Conservation (phyloP, 2,329 filamentous ascomycete species). For the Escovopsis sp. region DNA sequence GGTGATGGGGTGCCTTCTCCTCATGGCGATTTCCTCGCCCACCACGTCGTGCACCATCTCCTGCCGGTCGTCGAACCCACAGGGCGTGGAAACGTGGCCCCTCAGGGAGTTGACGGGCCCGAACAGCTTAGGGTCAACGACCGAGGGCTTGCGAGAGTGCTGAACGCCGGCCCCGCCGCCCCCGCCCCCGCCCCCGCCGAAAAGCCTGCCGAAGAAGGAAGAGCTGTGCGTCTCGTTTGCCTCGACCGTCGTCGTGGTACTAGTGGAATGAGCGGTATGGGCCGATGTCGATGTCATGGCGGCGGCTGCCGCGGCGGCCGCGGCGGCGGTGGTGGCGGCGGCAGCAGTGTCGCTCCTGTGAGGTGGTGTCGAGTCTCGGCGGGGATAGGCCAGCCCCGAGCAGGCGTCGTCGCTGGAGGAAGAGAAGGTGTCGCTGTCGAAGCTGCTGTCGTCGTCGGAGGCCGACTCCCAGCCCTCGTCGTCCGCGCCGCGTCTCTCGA, state of each 20-base stretch:
- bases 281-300: slow-evolving; percentile 3
- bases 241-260: too few relatives aligned
- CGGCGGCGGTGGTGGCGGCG: slow-evolving; percentile 19
- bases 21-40: slow-evolving; percentile 24
- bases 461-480: slow-evolving; percentile 44
- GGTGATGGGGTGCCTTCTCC: slow-evolving; percentile 51
- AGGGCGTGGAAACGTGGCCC: slow-evolving; percentile 38
- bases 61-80: slow-evolving; percentile 32
- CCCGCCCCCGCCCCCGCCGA: background rate
- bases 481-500: slow-evolving; percentile 15
- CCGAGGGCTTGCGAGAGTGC: slow-evolving; percentile 27
- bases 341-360: slow-evolving; percentile 6
- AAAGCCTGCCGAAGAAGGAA: slow-evolving; percentile 3
- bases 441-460: slow-evolving; percentile 28
- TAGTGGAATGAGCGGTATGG: too few relatives aligned
- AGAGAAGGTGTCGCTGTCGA: slow-evolving; percentile 8
- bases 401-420: slow-evolving; percentile 23
- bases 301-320: slow-evolving; percentile 25
- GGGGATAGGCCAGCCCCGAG: slow-evolving; percentile 25
- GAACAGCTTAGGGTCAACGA: slow-evolving; percentile 44
- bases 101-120: slow-evolving; percentile 47
- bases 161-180: background rate
- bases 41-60: slow-evolving; percentile 14
- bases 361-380: background rate
- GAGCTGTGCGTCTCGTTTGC: too few relatives aligned